Conservation (phyloP, 129 eudicot genomes). For the Artemisia argyi region DNA sequence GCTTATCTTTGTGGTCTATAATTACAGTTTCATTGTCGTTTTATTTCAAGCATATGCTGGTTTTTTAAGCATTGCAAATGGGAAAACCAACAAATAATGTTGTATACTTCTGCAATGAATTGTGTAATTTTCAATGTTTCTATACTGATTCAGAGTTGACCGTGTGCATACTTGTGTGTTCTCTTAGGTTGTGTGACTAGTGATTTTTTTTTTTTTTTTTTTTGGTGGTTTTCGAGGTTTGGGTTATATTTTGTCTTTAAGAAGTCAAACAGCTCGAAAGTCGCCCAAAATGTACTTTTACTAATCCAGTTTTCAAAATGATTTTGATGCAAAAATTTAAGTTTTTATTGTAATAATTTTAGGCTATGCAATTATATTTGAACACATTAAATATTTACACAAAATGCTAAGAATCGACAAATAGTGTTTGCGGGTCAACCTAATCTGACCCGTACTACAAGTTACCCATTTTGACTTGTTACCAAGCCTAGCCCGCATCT, state of each 20-base stretch:
- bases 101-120: background rate
- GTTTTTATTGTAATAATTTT: no score
- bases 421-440: no score
- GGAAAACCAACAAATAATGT: background rate
- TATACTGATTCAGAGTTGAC: background rate
- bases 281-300: no score
- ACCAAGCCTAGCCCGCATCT: no score
- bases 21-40: background rate
- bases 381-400: no score
- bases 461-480: no score
- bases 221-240: background rate
- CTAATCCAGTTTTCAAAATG: no score
- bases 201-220: background rate
- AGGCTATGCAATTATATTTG: no score
- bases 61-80: no score
- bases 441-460: no score
- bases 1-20: constrained; percentile 1
- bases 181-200: background rate
- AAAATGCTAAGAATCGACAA: no score
- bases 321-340: no score
- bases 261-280: background rate
- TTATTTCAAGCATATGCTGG: constrained; percentile 1
- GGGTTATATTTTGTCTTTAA: background rate
- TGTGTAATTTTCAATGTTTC: background rate
- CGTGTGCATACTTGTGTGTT: background rate